Evolutionary conservation across 345 rosid species (phyloP), one percentile per base, ranked within the genome.

Genomic region (Rhizophora apiculata): DNA sequence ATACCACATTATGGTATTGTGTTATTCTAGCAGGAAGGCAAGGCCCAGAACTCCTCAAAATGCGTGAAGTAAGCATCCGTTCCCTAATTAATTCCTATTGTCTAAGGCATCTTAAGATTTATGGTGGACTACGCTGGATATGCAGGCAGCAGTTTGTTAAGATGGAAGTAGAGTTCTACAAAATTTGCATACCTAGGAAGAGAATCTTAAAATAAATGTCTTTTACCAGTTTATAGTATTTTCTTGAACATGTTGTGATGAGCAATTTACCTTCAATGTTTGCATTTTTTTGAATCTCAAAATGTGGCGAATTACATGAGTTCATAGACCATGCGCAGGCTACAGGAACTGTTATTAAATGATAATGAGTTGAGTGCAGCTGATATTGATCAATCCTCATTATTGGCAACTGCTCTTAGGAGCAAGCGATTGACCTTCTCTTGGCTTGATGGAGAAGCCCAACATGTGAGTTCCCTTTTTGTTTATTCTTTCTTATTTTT

Each of bases 361-460:
- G 69, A 76, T 73, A 68, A 57, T 30, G 80, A 74, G 37, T 69
- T 72, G 69, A 73, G 57, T 72, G 83, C 76, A 52, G 68, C 68
- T 77, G 78, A 77, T 65, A 72, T 73, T 62, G 86, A 82, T 65
- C 79, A 74, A 62, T 77, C 76, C 36, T 69, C 79, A 43, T 52
- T 55, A 48, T 19, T 65, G 67, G 62, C 80, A 43, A 76, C 77
- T 71, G 88, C 97, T 51, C 74, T 87, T 55, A 77, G 76, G 78
- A 79, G 72, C 63, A 91, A 88, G 78, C 85, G 93, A 68, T 78
- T 91, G 74, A 79, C 97, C 55, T 89, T 94, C 74, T 81, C 85
- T 39, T 94, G 98, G 98, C 97, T 94, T 60, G 90, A 94, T 68
- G 98, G 97, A 56, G 98, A 91, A 82, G 83, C 79, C 68, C 98